Percentiles rank a stretch among this genome's conserved stretches.
Conservation (phyloP, 2,329 filamentous ascomycete species). For the Aspergillus carbonarius region DNA sequence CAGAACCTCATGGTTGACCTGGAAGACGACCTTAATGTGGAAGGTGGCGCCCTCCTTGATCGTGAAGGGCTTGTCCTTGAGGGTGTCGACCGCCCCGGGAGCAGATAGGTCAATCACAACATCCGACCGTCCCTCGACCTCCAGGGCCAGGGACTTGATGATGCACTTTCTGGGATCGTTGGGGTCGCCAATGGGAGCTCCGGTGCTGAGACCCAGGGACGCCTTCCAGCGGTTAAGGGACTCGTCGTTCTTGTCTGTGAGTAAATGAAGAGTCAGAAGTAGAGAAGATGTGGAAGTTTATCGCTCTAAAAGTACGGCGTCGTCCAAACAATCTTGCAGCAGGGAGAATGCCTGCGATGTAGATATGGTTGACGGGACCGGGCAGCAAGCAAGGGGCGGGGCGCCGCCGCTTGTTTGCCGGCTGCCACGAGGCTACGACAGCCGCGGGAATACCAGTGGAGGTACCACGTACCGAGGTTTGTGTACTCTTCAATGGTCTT, state of each 20-base stretch:
- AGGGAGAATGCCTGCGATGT: background rate
- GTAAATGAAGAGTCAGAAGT: background rate
- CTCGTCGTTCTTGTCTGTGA: slow-evolving; percentile 71
- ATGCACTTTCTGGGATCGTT: slow-evolving; percentile 88
- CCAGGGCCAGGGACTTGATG: slow-evolving; percentile 86
- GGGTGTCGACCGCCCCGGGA: slow-evolving; percentile 68
- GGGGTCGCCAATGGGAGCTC: slow-evolving; percentile 69
- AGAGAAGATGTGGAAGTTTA: slow-evolving; percentile 20
- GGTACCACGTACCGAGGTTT: slow-evolving; percentile 71
- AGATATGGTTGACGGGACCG: background rate
- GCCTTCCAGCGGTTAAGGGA: slow-evolving; percentile 97
- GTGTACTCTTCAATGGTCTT: slow-evolving; percentile 95
- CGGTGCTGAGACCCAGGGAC: slow-evolving; percentile 79
- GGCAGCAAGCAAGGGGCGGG: background rate
- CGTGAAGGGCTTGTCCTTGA: slow-evolving; percentile 91
- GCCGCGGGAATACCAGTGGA: background rate
- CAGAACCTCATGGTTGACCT: slow-evolving; percentile 95
- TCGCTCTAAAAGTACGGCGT: background rate
- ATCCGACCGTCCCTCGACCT: slow-evolving; percentile 76
- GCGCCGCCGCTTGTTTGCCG: background rate
- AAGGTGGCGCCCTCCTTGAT: slow-evolving; percentile 96
- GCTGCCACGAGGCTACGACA: slow-evolving; percentile 11
- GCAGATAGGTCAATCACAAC: slow-evolving; percentile 84
- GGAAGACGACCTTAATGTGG: slow-evolving; percentile 91
- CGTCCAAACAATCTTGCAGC: background rate